Base-by-base conservation (phyloP, 768 basidiomycete genomes). In the Cystofilobasidium bisporidii region DNA sequence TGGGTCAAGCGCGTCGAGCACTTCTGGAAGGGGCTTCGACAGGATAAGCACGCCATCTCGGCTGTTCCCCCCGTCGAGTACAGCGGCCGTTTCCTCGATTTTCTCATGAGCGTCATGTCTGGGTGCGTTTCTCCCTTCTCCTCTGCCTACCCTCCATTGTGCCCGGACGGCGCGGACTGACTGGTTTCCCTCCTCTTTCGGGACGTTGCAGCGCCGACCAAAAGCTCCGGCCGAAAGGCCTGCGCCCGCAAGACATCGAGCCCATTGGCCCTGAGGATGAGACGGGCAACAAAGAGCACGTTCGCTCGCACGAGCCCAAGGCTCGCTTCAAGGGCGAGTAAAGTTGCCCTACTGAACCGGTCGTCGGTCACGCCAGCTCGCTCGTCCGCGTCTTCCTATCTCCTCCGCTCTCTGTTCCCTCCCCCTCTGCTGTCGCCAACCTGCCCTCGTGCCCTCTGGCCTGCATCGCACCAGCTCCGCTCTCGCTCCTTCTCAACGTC, bases 21-120 rank as follows among this genome's bases (percentile, higher is more conserved):
- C 76, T 80, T 91, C 66, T 98, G 91, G 89, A 94, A 96, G 79
- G 89, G 91, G 32, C 76, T 96, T 72, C 82, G 81, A 14, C 86
- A 87, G 38, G 92, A 96, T 80, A 79, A 87, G 91, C 90, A 92
- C 74, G 93, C 89, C 75, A 98, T 98, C 72, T 93, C 90, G 62
- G 90, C 93, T 9, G 91, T 97, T 2, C 87, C 87, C 1, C 91
- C 96, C 0, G 72, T 78, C 11, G 89, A 93, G 72, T 98, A 99
- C 75, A 87, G 85, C 3, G 84, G 88, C 43, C 84, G 96, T 53
- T 98, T 99, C 82, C 63, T 80, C 20, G 71, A 75, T 47, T 79
- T 79, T 71, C 62, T 79, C 17, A 17, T 72, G 9, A 75, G 75
- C 2, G 74, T 78, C 67, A 76, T 78, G 73, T 70, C 76, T 28